A percentile compares a stretch with the other conserved stretches of the same genome.
Conservation (phyloP, 192 early-diverging fungal genomes). For the Backusella macrospora region DNA sequence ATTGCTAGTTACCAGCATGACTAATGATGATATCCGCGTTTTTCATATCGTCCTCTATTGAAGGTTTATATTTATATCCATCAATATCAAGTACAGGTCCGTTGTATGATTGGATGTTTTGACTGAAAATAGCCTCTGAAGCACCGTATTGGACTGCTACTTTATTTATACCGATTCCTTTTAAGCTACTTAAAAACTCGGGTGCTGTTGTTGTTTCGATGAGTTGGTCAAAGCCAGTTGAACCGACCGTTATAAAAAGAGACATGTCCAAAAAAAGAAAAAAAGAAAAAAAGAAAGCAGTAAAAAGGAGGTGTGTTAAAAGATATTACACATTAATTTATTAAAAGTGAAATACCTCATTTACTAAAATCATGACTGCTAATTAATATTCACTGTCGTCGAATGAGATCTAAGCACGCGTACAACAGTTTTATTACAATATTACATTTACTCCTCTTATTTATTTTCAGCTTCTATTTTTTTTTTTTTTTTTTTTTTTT, state of each 20-base stretch:
- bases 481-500: slow-evolving; percentile 12
- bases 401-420: slow-evolving; percentile 15
- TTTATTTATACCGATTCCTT: slow-evolving; percentile 50
- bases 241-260: slow-evolving; percentile 90
- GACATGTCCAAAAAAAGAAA: slow-evolving; percentile 18
- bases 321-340: background rate
- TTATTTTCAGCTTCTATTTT: background rate
- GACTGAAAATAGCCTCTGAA: slow-evolving; percentile 36
- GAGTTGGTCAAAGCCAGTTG: slow-evolving; percentile 85
- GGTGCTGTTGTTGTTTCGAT: slow-evolving; percentile 49
- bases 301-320: background rate
- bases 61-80: slow-evolving; percentile 61
- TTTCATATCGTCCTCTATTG: slow-evolving; percentile 56
- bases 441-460: background rate
- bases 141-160: slow-evolving; percentile 75
- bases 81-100: slow-evolving; percentile 37
- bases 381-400: background rate
- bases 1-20: slow-evolving; percentile 63
- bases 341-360: background rate
- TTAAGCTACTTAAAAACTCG: slow-evolving; percentile 53
- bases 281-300: background rate
- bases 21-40: slow-evolving; percentile 78
- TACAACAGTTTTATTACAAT: background rate
- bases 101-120: slow-evolving; percentile 12
- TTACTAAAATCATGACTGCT: background rate